Conservation (phyloP, 352 stramenopile species). For the Globisporangium spinosum region DNA sequence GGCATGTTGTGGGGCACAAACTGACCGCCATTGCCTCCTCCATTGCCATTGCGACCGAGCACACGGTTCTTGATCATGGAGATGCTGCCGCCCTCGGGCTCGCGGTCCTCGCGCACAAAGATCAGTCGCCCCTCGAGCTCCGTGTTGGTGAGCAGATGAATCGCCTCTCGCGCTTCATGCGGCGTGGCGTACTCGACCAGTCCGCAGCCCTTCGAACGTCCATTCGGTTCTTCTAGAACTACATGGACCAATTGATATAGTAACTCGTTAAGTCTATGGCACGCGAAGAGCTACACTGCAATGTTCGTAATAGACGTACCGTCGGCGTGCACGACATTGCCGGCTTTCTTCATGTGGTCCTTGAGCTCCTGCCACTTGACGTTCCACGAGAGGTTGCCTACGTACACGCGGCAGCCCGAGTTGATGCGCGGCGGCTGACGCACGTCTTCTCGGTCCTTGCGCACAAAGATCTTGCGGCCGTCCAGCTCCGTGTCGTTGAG, state of each 20-base stretch:
- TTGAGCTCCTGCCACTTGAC: slow-evolving; percentile 95
- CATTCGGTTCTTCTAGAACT: slow-evolving; percentile 79
- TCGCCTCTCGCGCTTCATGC: slow-evolving; percentile 84
- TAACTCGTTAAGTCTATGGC: neutral
- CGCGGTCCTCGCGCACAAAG: slow-evolving; percentile 85
- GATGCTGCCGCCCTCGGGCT: slow-evolving; percentile 68
- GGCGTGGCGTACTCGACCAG: slow-evolving; percentile 63
- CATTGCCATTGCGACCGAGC: neutral
- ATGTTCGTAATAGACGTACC: slow-evolving; percentile 26
- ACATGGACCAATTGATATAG: neutral
- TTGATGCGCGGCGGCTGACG: slow-evolving; percentile 24
- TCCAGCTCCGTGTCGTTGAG: slow-evolving; percentile 92
- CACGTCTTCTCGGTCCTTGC: slow-evolving; percentile 88
- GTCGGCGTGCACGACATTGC: slow-evolving; percentile 78
- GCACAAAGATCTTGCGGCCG: slow-evolving; percentile 92
- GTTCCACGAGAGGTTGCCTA: slow-evolving; percentile 91
- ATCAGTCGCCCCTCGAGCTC: slow-evolving; percentile 90
- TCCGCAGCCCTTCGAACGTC: slow-evolving; percentile 89
- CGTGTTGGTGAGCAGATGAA: slow-evolving; percentile 89
- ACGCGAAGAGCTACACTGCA: neutral
- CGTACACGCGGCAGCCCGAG: slow-evolving; percentile 72
- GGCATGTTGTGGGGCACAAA: neutral
- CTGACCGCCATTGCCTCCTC: neutral
- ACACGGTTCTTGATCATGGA: slow-evolving; percentile 54
- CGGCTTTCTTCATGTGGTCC: slow-evolving; percentile 91